Base-by-base conservation (phyloP, 2,329 filamentous ascomycete species). In the Neurospora sp. region DNA sequence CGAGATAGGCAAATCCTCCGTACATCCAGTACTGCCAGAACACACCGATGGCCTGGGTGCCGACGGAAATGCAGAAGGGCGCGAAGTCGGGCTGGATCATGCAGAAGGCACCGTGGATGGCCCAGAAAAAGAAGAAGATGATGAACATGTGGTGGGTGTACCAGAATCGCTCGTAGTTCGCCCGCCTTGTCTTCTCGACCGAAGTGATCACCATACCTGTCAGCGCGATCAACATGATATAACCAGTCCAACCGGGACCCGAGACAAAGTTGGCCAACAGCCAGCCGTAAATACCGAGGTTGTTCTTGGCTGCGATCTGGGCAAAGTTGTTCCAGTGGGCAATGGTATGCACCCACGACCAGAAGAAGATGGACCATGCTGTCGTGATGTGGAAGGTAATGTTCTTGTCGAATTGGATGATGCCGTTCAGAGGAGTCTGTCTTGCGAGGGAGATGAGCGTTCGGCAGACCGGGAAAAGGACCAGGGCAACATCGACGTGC, bases 11-110 rank as follows among this genome's bases (percentile, higher is more conserved):
- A 78, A 92, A 91, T 72, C 91, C 93, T 68, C 92, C 91, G 77
- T 92, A 93, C 86, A 93, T 80, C 92, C 92, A 96, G 82, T 92
- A 96, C 81, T 94, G 90, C 91, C 91, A 96, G 79, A 96, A 96
- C 69, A 94, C 91, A 76, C 92, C 92, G 72, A 90, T 84, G 38
- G 88, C 87, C 36, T 86, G 84, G 10, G 86, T 83, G 72, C 88
- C 88, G 71, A 92, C 83, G 70, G 90, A 89, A 70, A 87, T 84
- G 81, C 92, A 94, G 79, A 91, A 94, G 1, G 92, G 92, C 6
- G 90, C 90, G 73, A 91, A 87, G 78, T 96, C 92, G 68, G 92
- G 89, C 80, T 93, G 92, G 77, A 95, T 95, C 92, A 96, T 95
- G 81, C 93, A 95, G 82, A 93, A 96, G 36, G 91, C 91, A 71